Percentiles rank a stretch among this genome's conserved stretches.
These are phyloP conservation scores for Hypoxylon sp. DNA, from an alignment of 2,329 filamentous ascomycete species.

Conservation along the genomic window DNA sequence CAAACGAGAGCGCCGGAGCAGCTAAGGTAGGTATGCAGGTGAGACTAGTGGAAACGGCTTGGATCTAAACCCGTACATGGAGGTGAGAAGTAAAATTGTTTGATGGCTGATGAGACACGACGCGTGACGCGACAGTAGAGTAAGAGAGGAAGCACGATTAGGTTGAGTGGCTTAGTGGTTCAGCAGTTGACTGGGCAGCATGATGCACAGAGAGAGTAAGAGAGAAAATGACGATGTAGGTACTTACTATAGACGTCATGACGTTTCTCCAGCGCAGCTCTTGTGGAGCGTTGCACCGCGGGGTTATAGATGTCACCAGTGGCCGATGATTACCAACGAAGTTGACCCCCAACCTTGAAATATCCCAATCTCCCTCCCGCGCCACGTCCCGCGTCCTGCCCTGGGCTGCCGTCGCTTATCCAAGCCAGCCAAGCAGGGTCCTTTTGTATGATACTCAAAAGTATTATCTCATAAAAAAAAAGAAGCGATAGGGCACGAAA, in stretches of 20 bases:
- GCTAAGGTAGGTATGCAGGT: slow-evolving; percentile 41
- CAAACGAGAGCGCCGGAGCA: slow-evolving; percentile 33
- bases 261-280: slow-evolving; percentile 41
- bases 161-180: background rate
- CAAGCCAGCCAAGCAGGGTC: slow-evolving; percentile 39
- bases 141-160: slow-evolving; percentile 2
- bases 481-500: slow-evolving; percentile 28
- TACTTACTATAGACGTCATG: slow-evolving; percentile 56
- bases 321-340: slow-evolving; percentile 8
- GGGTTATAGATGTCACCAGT: slow-evolving; percentile 29
- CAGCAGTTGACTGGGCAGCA: slow-evolving; percentile 3
- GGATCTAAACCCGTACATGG: slow-evolving; percentile 14
- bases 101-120: slow-evolving; percentile 18
- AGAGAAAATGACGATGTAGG: slow-evolving; percentile 34
- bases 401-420: slow-evolving; percentile 34
- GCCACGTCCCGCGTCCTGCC: slow-evolving; percentile 39
- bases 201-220: slow-evolving; percentile 10
- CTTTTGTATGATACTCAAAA: slow-evolving; percentile 39
- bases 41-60: slow-evolving; percentile 38
- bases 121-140: slow-evolving; percentile 36
- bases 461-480: slow-evolving; percentile 41
- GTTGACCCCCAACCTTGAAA: slow-evolving; percentile 38
- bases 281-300: slow-evolving; percentile 43
- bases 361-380: slow-evolving; percentile 44
- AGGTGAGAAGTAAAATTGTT: slow-evolving; percentile 15